Conservation (phyloP, 305 asterid species). For the Salvia sclarea region DNA sequence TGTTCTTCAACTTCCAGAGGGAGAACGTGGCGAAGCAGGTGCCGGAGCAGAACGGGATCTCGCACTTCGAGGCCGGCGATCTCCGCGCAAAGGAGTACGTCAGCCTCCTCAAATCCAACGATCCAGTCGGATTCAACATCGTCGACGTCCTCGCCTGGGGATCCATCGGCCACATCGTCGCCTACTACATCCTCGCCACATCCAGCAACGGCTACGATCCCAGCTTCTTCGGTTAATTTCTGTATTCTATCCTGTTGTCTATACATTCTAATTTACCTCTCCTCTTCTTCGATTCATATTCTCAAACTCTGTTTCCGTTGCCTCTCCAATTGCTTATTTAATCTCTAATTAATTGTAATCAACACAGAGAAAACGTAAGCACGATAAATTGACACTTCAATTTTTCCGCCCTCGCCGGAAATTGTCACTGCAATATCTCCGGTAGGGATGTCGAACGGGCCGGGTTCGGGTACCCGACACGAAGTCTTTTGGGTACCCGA, state of each 20-base stretch:
- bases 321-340: too few relatives aligned
- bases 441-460: too few relatives aligned
- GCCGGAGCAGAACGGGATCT: constrained; percentile 80
- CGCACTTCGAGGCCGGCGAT: constrained; percentile 94
- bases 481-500: too few relatives aligned
- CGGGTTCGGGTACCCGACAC: too few relatives aligned
- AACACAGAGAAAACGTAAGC: background rate
- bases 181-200: constrained; percentile 86
- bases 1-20: constrained; percentile 92
- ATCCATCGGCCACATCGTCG: constrained; percentile 90
- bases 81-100: constrained; percentile 88
- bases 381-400: too few relatives aligned
- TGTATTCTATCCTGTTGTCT: background rate
- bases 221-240: constrained; percentile 53
- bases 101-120: constrained; percentile 83
- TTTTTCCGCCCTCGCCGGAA: too few relatives aligned
- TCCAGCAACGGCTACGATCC: constrained; percentile 94
- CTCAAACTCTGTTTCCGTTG: background rate
- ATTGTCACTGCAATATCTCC: too few relatives aligned
- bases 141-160: constrained; percentile 98
- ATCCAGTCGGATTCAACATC: constrained; percentile 89
- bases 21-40: constrained; percentile 93
- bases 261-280: background rate
- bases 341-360: background rate
- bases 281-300: background rate